Evolutionary conservation across 495 filamentous ascomycete species (phyloP), one percentile per base, ranked within the genome.

Genomic region (Penicillium maclennaniae): DNA sequence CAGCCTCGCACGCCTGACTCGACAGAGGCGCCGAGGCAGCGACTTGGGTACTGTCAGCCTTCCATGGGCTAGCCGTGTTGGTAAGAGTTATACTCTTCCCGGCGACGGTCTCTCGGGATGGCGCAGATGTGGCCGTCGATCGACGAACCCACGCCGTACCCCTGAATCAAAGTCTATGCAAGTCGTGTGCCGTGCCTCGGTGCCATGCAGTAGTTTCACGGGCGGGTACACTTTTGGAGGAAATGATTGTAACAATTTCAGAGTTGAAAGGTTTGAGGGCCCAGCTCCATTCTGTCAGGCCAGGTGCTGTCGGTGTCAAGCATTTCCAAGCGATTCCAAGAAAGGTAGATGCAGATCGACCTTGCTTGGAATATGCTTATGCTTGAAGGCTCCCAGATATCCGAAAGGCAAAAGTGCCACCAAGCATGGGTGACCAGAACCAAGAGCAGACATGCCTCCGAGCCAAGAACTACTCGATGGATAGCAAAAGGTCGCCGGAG

Each of bases 151-250:
- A 47, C 45, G 31, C 19, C 21, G 42, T 20, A 16, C 51, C 45
- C 51, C 51, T 54, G 26, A 43, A 27, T 10, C 25, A 45, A 45
- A 49, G 46, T 40, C 47, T 38, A 55, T 50, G 53, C 40, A 27
- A 25, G 46, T 40, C 31, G 6, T 14, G 31, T 34, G 31, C 10
- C 31, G 14, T 34, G 31, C 31, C 4, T 4, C 31, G 10, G 31
- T 14, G 3, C 9, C 10, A 3, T 34, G 31, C 31, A 34, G 31
- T 34, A 12, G 10, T 14, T 34, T 14, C 31, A 12, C 8, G 1
- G 31, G 10, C 15, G 10, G 31, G 10, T 34, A 12, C 31, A 10
- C 3, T 4, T 1, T 34, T 34, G 31, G 14, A 14, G 10, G 31
- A 1, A 12, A 34, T 31, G 23, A 23, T 23, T 23, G 2, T 23